Base-by-base conservation (phyloP, 352 stramenopile species). In the Stephanocyclus meneghinianus region DNA sequence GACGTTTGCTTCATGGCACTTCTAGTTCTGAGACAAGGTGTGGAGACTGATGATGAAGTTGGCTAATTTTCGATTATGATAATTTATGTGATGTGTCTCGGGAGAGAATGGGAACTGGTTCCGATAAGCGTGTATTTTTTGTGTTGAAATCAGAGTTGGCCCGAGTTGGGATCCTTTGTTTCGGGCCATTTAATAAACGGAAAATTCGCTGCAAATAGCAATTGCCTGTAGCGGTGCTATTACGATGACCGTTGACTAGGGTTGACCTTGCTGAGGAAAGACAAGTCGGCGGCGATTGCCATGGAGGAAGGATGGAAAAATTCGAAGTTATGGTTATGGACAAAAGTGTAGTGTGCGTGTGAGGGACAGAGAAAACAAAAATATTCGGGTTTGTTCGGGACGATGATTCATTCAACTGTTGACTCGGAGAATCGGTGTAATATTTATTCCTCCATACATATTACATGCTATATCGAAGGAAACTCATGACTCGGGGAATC, bases 351-450 rank as follows among this genome's bases (percentile, higher is more conserved):
- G n/a, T 53, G n/a, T 26, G 45, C 45, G 55, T 21, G 55, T 44
- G 55, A 45, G 29, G 30, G 21, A 59, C n/a, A 59, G 21, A 59
- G 16, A 44, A 45, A 30, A 62, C 5, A 37, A 53, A 13, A 35
- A 53, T n/a, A 53, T 15, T 32, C 5, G 18, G 13, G 50, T 16
- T 63, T 65, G 26, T 65, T 51, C 16, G 35, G 57, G 4, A 32
- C 32, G 57, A 65, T 65, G 57, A 65, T 65, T 65, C 57, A 32
- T 65, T 65, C 57, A 65, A 65, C 57, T 65, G 16, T 30, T 65
- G 57, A 65, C 57, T 65, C 57, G 57, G 57, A 30, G 53, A 62
- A 62, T 62, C 53, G n/a, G 30, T 0, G 13, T 47, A n/a, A 63
- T 63, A 63, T 11, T 42, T 9, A 63, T 63, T 63, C 55, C 55